A percentile compares a stretch with the other conserved stretches of the same genome.
phyloP scores from a whole-genome alignment of 192 early-diverging fungal genomes.

The Coemansia sp. region DNA sequence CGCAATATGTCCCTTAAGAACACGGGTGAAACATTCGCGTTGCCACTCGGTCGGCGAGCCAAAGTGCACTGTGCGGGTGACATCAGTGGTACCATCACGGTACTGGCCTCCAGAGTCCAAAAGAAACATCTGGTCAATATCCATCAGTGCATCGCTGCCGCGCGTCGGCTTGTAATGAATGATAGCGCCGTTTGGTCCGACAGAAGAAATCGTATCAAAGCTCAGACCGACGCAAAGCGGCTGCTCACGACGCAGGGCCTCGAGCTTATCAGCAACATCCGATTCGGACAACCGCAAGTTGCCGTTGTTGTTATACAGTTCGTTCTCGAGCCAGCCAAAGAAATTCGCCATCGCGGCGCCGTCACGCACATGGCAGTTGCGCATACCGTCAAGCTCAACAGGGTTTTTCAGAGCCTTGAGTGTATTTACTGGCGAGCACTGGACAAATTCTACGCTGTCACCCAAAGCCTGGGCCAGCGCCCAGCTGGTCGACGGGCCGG shows the following conservation, averaged over 20 bases:
- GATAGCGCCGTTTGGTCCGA: constrained; percentile 95
- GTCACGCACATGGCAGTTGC: constrained; percentile 87
- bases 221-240: constrained; percentile 86
- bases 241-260: constrained; percentile 74
- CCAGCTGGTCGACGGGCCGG: constrained; percentile 67
- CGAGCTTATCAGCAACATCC: constrained; percentile 82
- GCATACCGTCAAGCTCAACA: constrained; percentile 88
- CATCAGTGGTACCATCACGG: constrained; percentile 94
- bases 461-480: constrained; percentile 71
- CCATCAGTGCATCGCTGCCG: constrained; percentile 74
- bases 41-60: constrained; percentile 79
- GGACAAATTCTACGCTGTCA: constrained; percentile 55
- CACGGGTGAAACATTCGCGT: constrained; percentile 93
- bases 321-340: constrained; percentile 94
- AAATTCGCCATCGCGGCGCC: constrained; percentile 80
- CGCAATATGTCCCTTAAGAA: constrained; percentile 96
- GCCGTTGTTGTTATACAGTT: constrained; percentile 69
- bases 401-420: constrained; percentile 94
- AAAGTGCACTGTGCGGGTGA: constrained; percentile 95
- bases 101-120: constrained; percentile 98
- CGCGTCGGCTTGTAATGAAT: constrained; percentile 95
- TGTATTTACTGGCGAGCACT: constrained; percentile 68
- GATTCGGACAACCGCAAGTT: constrained; percentile 72
- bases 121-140: constrained; percentile 78
- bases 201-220: constrained; percentile 95